phyloP scores from a whole-genome alignment of 495 filamentous ascomycete species.

The Penicillium argentinense region DNA sequence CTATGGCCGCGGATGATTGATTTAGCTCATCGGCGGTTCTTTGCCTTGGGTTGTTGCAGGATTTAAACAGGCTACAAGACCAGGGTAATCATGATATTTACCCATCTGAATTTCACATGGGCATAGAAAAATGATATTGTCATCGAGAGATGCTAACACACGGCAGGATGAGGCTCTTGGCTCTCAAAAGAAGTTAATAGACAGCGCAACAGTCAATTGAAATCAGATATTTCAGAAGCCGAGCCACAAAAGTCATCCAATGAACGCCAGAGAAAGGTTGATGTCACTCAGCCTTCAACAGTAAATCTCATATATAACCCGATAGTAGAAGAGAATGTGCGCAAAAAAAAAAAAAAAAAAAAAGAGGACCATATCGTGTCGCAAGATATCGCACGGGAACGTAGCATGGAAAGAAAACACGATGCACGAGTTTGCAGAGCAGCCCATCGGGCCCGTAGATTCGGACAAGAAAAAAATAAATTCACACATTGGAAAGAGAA shows the following conservation, averaged over 20 bases:
- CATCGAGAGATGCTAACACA: constrained; percentile 10
- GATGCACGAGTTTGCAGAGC: constrained; percentile 2
- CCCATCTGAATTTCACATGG: too few relatives aligned
- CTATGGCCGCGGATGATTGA: too few relatives aligned
- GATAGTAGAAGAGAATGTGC: constrained; percentile 6
- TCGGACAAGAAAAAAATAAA: constrained; percentile 4
- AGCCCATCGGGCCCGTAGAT: constrained; percentile 6
- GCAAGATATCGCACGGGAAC: constrained; percentile 2
- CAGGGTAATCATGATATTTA: too few relatives aligned
- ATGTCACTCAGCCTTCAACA: constrained; percentile 7
- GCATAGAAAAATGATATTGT: not conserved
- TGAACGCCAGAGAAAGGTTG: constrained; percentile 17
- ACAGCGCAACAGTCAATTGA: constrained; percentile 2
- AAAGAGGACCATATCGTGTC: constrained; percentile 15
- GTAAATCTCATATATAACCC: constrained; percentile 18
- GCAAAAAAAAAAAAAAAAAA: constrained; percentile 1
- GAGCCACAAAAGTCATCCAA: constrained; percentile 11
- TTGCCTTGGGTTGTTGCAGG: too few relatives aligned
- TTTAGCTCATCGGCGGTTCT: too few relatives aligned
- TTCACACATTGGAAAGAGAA: constrained; percentile 22
- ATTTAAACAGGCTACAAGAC: too few relatives aligned
- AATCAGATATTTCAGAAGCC: constrained; percentile 7
- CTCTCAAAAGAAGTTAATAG: constrained; percentile 1
- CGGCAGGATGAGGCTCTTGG: not conserved
- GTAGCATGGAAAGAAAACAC: constrained; percentile 1